Evolutionary conservation across 805 yeast species (phyloP).

Genomic region (Wickerhamiella lipophila): DNA sequence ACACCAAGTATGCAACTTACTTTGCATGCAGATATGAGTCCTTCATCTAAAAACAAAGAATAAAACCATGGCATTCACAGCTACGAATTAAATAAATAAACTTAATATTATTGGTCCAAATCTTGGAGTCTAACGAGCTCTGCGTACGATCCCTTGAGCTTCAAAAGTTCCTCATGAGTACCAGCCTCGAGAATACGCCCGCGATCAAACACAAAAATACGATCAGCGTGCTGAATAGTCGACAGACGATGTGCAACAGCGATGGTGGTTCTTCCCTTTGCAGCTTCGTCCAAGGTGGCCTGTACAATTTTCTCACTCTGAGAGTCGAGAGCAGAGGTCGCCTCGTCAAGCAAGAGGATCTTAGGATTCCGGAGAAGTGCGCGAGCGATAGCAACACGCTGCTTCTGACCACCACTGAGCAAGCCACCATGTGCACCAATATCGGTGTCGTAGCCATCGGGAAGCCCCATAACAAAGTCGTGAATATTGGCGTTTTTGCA

Average conservation of each 20-base stretch:
- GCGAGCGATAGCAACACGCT: conserved; percentile 63
- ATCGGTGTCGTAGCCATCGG: conserved; percentile 48
- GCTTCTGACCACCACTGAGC: conserved; percentile 67
- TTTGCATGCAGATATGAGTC: too few species aligned
- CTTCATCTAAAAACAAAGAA: neutral
- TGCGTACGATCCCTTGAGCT: conserved; percentile 28
- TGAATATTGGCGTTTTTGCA: conserved; percentile 44
- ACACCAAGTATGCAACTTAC: too few species aligned
- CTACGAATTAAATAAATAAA: neutral
- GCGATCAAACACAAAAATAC: conserved; percentile 45
- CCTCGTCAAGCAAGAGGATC: conserved; percentile 54
- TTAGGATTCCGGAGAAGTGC: conserved; percentile 57
- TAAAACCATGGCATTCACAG: too few species aligned
- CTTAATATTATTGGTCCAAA: conserved; percentile 21
- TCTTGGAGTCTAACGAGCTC: conserved; percentile 32
- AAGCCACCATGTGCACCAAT: conserved; percentile 46
- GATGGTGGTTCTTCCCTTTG: conserved; percentile 59
- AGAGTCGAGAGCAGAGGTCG: conserved; percentile 51
- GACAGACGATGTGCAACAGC: conserved; percentile 78
- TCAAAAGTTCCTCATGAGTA: conserved; percentile 37
- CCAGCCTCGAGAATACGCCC: conserved; percentile 58
- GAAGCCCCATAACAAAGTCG: conserved; percentile 42
- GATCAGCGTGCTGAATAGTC: conserved; percentile 51
- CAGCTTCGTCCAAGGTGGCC: conserved; percentile 53
- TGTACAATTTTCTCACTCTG: conserved; percentile 72